A percentile compares a stretch with the other conserved stretches of the same genome.
phyloP scores from a whole-genome alignment of 78 protist genomes.

The Dictyostelium firmibasis region DNA sequence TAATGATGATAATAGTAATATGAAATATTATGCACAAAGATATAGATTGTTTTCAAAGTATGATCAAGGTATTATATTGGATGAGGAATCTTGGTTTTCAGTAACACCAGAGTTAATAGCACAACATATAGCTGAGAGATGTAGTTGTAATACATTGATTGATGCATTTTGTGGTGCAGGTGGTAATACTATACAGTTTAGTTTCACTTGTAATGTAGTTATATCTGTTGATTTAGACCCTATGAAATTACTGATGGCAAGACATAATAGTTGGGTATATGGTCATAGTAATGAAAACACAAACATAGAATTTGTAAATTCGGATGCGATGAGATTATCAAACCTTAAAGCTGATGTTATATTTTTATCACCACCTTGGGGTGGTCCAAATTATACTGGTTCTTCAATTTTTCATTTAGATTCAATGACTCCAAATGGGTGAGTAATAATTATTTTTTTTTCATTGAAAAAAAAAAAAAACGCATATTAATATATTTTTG shows the following conservation, averaged over 20 bases:
- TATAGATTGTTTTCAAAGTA: slow-evolving; percentile 61
- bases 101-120: slow-evolving; percentile 83
- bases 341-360: slow-evolving; percentile 25
- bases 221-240: slow-evolving; percentile 36
- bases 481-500: too few relatives aligned
- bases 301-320: slow-evolving; percentile 36
- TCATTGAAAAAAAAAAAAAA: too few relatives aligned
- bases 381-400: slow-evolving; percentile 47
- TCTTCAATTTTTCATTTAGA: not conserved
- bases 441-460: not conserved
- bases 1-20: not conserved
- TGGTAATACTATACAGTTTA: slow-evolving; percentile 72
- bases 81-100: slow-evolving; percentile 80
- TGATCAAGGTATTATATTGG: slow-evolving; percentile 81
- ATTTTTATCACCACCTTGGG: slow-evolving; percentile 80
- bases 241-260: slow-evolving; percentile 37
- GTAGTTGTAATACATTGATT: slow-evolving; percentile 19
- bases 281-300: not conserved
- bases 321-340: slow-evolving; percentile 25
- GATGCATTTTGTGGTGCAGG: slow-evolving; percentile 83
- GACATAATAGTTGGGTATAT: slow-evolving; percentile 45
- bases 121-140: slow-evolving; percentile 67
- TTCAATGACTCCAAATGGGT: slow-evolving; percentile 44
- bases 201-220: slow-evolving; percentile 31
- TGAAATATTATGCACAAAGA: slow-evolving; percentile 59